Conservation (phyloP, 805 yeast genomes). For the Helenozyma baotianmanensis region DNA sequence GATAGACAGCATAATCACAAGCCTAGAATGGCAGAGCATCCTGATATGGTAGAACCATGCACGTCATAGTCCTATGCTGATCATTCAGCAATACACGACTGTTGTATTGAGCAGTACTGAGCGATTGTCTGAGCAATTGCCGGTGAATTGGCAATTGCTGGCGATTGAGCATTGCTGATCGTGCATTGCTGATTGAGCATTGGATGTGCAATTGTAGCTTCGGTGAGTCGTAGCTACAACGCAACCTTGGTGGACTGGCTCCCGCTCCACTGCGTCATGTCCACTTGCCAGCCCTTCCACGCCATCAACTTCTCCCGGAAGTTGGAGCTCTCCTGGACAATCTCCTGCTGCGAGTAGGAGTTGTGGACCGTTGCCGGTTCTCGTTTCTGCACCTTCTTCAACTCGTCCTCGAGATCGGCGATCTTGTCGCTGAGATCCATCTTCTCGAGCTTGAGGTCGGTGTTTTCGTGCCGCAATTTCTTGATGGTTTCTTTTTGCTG, state of each 20-base stretch:
- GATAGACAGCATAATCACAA: no score
- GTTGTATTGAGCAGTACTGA: not conserved
- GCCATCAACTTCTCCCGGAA: slow-evolving; percentile 55
- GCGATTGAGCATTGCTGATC: no score
- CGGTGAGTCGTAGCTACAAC: no score
- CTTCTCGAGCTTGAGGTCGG: slow-evolving; percentile 34
- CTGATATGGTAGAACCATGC: no score
- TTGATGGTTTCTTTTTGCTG: slow-evolving; percentile 32
- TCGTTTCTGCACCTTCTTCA: slow-evolving; percentile 18
- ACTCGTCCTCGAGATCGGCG: slow-evolving; percentile 22
- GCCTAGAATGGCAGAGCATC: no score
- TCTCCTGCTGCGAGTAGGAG: slow-evolving; percentile 26
- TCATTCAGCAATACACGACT: not conserved
- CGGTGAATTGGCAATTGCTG: no score
- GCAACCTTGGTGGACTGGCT: slow-evolving; percentile 41
- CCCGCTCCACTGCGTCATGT: slow-evolving; percentile 79
- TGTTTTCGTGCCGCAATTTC: slow-evolving; percentile 37
- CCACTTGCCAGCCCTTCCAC: slow-evolving; percentile 85
- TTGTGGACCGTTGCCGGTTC: slow-evolving; percentile 27
- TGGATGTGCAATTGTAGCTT: no score
- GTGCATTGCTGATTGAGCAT: no score
- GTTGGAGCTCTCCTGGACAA: slow-evolving; percentile 37
- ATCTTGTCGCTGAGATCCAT: slow-evolving; percentile 37
- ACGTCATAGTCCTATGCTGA: no score
- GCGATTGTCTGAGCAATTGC: no score